phyloP scores from a whole-genome alignment of 139 green algal genomes.

The Edaphochlamys debaryana region DNA sequence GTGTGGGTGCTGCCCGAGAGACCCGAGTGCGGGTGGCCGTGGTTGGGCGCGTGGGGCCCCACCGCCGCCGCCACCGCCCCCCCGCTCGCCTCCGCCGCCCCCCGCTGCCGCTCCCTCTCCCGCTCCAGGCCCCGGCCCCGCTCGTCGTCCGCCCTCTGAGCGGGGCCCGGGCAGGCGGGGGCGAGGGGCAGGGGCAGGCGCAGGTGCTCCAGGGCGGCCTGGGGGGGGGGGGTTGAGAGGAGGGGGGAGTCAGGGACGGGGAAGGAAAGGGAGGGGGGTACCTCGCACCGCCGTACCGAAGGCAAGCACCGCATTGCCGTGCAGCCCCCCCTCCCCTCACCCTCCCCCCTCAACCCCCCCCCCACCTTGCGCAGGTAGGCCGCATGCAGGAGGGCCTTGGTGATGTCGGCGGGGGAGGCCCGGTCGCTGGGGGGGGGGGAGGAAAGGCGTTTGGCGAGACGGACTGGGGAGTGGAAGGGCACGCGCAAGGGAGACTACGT shows the following conservation, averaged over 20 bases:
- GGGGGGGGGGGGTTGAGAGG: not conserved
- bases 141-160: no score
- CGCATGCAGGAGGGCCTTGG: constrained; percentile 71
- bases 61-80: no score
- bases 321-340: not conserved
- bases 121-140: no score
- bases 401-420: constrained; percentile 57
- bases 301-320: not conserved
- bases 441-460: not conserved
- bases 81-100: no score
- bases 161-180: no score
- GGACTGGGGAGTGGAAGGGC: no score
- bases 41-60: no score
- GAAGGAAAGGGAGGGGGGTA: accelerated
- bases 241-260: not conserved
- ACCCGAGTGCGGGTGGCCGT: no score
- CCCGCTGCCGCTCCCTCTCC: no score
- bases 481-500: no score
- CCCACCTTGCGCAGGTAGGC: constrained; percentile 63
- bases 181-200: not conserved
- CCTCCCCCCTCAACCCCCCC: not conserved
- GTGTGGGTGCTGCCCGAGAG: no score
- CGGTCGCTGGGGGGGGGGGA: constrained; percentile 29
- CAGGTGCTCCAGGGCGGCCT: not conserved
- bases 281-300: not conserved